Evolutionary conservation across 371 early-diverging fungal genomes (phyloP), one percentile per base, ranked within the genome.

Genomic region (Syncephalis fuscata): DNA sequence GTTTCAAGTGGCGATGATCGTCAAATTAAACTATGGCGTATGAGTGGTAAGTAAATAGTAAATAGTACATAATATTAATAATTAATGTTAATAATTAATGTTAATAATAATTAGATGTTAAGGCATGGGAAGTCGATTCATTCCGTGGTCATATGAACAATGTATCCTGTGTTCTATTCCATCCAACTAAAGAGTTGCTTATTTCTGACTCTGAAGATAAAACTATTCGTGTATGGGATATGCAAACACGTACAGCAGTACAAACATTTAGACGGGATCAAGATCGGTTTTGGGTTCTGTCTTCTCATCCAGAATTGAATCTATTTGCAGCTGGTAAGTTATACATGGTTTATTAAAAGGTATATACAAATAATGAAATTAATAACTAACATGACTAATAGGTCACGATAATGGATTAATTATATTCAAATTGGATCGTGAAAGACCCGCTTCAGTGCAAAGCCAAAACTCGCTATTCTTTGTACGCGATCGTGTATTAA

Each of bases 81-180:
- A 25, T 17, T 21, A 27, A 46, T 36, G 39, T 45, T 45, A n/a
- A 37, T 1, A 11, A 45, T 50, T 32, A 22, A 16, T 23, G n/a
- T 44, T 23, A 39, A 17, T 22, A n/a, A 16, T 16, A n/a, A 11
- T n/a, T 61, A 82, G 88, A 92, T 51, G 80, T 86, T 39, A 80
- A 82, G 57, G 94, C 98, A 11, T 92, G 93, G 91, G 98, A 98
- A 63, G 88, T 93, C 14, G 98, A 97, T 58, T 88, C 96, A 17
- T 90, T 90, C 68, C 83, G 96, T 27, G 94, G 95, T 10, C 99
- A 99, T 64, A 96, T 88, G 66, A 93, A 91, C 76, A 96, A 95
- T 55, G 92, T 99, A 37, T 92, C 91, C 16, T 76, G 82, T 45
- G 86, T 80, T 4, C 58, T 92, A 32, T 92, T 98, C 75, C 93